Conservation (phyloP, 2,329 filamentous ascomycete species). For the Cladosporium sp. region DNA sequence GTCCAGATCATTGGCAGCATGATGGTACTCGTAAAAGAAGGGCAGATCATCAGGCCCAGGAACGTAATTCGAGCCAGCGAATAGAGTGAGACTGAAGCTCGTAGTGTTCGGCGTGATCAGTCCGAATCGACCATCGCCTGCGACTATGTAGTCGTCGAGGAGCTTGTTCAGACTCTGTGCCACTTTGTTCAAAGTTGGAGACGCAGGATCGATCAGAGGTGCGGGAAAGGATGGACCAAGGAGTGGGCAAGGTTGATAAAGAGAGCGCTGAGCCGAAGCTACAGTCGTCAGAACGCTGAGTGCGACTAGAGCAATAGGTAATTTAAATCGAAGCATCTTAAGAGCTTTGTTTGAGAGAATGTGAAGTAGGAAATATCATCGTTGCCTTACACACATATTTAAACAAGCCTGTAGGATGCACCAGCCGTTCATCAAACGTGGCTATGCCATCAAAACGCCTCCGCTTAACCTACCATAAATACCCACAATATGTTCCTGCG, state of each 20-base stretch:
- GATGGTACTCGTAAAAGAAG: conserved; percentile 8
- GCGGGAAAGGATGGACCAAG: background rate
- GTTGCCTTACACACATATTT: background rate
- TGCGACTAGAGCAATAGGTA: background rate
- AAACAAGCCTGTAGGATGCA: background rate
- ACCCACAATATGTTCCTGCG: background rate
- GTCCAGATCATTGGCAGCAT: background rate
- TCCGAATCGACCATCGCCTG: background rate
- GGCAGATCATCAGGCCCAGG: background rate
- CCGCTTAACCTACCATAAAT: background rate
- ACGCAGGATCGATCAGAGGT: background rate
- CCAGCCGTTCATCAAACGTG: background rate
- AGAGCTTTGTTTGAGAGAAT: background rate
- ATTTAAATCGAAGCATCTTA: background rate
- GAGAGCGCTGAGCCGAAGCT: background rate
- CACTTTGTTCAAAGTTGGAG: background rate
- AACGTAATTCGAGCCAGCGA: conserved; percentile 1
- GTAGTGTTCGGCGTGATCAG: conserved; percentile 1
- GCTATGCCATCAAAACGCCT: background rate
- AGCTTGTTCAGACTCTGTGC: background rate
- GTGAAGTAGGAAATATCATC: background rate
- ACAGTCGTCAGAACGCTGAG: background rate
- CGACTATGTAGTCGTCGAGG: background rate
- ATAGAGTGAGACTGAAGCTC: background rate
- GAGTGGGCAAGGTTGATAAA: background rate